Evolutionary conservation across 2,329 filamentous ascomycete species (phyloP).

Genomic region (Colletotrichum sp.): DNA sequence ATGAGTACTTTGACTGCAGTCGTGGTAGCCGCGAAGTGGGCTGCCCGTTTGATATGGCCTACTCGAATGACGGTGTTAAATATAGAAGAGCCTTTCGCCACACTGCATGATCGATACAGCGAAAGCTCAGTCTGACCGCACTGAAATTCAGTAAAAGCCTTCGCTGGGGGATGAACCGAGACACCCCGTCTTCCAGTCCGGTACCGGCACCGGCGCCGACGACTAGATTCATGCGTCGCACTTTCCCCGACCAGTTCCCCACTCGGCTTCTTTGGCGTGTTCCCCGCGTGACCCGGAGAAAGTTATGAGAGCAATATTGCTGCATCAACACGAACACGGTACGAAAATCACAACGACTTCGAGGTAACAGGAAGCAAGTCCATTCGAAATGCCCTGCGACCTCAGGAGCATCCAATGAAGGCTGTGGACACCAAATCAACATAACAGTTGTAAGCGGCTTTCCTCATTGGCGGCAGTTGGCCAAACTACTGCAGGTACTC

Average conservation of each 20-base stretch:
- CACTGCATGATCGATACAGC: neutral
- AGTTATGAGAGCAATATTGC: neutral
- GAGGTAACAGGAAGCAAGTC: fast-evolving
- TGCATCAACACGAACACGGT: neutral
- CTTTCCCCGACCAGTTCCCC: neutral
- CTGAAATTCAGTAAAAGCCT: neutral
- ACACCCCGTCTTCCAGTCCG: neutral
- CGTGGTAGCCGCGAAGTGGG: too few species aligned
- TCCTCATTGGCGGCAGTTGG: neutral
- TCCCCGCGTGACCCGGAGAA: neutral
- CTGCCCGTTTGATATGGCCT: neutral
- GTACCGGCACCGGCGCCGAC: neutral
- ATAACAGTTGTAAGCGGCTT: neutral
- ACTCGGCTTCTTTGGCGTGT: neutral
- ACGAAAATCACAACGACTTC: neutral
- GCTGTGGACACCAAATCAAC: neutral
- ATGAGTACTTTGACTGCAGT: neutral
- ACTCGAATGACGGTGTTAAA: neutral
- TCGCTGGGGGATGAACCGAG: neutral
- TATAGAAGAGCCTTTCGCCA: neutral
- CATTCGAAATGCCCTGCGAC: neutral
- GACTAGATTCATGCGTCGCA: neutral
- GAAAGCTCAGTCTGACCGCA: neutral
- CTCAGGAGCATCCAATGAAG: neutral
- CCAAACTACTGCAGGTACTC: neutral